These are phyloP conservation scores for Trichophyton simii DNA, from an alignment of 2,329 filamentous ascomycete genomes.

Conservation along the genomic window DNA sequence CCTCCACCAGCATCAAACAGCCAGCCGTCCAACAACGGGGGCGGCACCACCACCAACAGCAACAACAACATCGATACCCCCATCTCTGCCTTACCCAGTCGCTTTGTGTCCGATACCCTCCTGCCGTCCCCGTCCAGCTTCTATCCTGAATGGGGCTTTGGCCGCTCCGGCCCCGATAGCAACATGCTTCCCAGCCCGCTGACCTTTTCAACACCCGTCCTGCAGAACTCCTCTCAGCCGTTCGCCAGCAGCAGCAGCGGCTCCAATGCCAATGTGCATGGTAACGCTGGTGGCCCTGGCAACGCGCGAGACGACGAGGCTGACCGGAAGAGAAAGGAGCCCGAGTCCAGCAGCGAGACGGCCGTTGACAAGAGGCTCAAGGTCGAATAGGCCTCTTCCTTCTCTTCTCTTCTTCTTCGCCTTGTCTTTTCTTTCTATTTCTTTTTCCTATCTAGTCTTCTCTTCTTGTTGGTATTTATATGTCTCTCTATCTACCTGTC, in stretches of 20 bases:
- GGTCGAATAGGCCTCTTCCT: conserved; percentile 9
- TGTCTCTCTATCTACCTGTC: neutral
- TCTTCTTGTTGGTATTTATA: neutral
- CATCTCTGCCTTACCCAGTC: conserved; percentile 82
- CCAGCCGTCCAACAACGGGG: conserved; percentile 29
- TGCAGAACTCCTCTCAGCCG: conserved; percentile 16
- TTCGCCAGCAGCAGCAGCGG: neutral
- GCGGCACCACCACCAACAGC: conserved; percentile 14
- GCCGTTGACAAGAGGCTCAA: conserved; percentile 15
- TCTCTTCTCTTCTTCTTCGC: neutral
- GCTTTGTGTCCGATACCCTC: conserved; percentile 78
- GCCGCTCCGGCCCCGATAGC: conserved; percentile 49
- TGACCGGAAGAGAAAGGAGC: neutral
- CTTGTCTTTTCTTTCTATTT: neutral
- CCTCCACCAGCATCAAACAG: conserved; percentile 44
- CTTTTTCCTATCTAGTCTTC: neutral
- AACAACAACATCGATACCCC: conserved; percentile 54
- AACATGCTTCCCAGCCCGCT: conserved; percentile 86
- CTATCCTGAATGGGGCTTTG: conserved; percentile 81
- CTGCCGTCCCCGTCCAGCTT: conserved; percentile 85
- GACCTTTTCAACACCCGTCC: conserved; percentile 72
- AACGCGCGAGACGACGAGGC: neutral
- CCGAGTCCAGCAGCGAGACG: neutral
- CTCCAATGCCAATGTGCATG: neutral
- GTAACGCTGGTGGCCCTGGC: neutral